Conservation (phyloP, 495 filamentous ascomycete species). For the Apiosordaria backusii region DNA sequence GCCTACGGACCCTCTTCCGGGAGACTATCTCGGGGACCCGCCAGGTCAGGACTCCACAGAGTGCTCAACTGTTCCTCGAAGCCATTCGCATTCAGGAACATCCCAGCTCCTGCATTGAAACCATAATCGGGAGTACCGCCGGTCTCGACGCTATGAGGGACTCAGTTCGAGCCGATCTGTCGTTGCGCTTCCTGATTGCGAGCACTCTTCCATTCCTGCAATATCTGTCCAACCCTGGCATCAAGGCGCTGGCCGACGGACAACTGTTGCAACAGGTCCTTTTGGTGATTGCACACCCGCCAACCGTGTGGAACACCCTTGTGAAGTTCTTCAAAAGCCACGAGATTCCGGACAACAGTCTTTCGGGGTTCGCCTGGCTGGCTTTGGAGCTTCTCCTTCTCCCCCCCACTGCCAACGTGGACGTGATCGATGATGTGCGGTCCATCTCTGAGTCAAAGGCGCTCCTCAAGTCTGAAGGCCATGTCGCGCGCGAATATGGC, state of each 20-base stretch:
- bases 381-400: conserved; percentile 53
- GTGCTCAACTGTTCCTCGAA: conserved; percentile 60
- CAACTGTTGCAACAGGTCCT: conserved; percentile 54
- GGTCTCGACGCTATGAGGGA: conserved; percentile 49
- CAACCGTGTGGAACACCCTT: conserved; percentile 58
- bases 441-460: conserved; percentile 25
- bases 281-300: conserved; percentile 52
- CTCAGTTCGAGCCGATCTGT: conserved; percentile 49
- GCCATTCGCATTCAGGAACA: conserved; percentile 51
- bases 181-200: conserved; percentile 50
- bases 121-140: conserved; percentile 47
- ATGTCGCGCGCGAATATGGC: conserved; percentile 27
- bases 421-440: conserved; percentile 34
- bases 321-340: conserved; percentile 39
- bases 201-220: conserved; percentile 34
- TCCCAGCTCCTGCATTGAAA: conserved; percentile 51
- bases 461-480: conserved; percentile 34
- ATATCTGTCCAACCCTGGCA: conserved; percentile 38
- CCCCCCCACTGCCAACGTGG: conserved; percentile 28
- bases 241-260: conserved; percentile 56
- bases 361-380: conserved; percentile 58
- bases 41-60: conserved; percentile 22
- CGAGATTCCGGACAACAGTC: conserved; percentile 37
- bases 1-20: conserved; percentile 31
- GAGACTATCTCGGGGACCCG: conserved; percentile 29